Conservation (phyloP, 768 basidiomycete genomes). For the Fomitopsis pulvina region DNA sequence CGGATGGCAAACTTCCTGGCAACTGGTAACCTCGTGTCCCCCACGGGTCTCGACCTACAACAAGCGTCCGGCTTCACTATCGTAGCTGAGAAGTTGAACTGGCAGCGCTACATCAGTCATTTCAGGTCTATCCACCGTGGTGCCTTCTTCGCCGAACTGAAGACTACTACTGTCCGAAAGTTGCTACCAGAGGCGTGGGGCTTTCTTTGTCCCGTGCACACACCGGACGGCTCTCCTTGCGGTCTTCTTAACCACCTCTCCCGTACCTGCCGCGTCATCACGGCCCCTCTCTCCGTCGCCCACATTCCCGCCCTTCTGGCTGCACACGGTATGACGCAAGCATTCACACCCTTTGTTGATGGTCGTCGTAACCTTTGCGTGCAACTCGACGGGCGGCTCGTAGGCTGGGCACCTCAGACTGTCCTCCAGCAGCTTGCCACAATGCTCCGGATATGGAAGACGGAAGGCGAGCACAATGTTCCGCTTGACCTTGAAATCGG, state of each 20-base stretch:
- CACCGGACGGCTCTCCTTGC: constrained; percentile 96
- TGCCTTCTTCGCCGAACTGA: constrained; percentile 97
- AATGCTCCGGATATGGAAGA: constrained; percentile 90
- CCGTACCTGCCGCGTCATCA: constrained; percentile 87
- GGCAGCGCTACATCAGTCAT: constrained; percentile 96
- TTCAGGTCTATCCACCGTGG: constrained; percentile 98
- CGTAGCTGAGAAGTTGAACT: constrained; percentile 97
- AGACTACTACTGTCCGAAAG: constrained; percentile 96
- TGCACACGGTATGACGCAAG: constrained; percentile 91
- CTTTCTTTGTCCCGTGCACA: constrained; percentile 97
- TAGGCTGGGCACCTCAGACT: constrained; percentile 83
- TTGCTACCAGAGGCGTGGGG: constrained; percentile 98
- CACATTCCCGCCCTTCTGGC: constrained; percentile 79
- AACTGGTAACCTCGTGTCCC: constrained; percentile 92
- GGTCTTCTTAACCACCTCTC: constrained; percentile 96
- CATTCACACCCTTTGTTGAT: constrained; percentile 73
- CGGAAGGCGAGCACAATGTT: constrained; percentile 72
- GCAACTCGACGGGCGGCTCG: constrained; percentile 91
- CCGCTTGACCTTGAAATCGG: constrained; percentile 96
- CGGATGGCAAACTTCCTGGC: constrained; percentile 93
- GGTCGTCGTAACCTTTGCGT: constrained; percentile 79
- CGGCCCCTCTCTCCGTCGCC: constrained; percentile 61
- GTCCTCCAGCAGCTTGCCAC: constrained; percentile 77
- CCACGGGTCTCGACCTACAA: constrained; percentile 92
- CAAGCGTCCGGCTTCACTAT: constrained; percentile 99